Base-by-base conservation (phyloP, 331 rosid species). In the Malus hybrid region DNA sequence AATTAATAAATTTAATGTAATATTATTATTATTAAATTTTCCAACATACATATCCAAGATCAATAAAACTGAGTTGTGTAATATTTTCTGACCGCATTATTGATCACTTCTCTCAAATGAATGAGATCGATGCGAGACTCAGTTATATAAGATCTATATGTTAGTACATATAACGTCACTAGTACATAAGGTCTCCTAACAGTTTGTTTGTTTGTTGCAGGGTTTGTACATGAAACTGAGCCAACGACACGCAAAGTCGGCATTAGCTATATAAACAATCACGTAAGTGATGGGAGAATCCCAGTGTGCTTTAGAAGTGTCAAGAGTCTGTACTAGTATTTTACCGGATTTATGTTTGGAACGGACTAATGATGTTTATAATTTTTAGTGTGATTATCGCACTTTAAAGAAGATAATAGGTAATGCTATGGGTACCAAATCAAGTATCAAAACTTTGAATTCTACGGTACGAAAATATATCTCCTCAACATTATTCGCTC, bases 171-270 rank as follows among this genome's bases (percentile, higher is more conserved):
- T n/a, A 34, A 36, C 39, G 11, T 10, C 15, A 34, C 4, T 33
- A 33, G 36, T 11, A 46, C 62, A 13, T 32, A 39, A 31, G 72
- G 78, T 54, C 28, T 34, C 24, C 76, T 82, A 77, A 88, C 65
- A 55, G 22, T 73, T 28, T 54, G 73, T 75, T 48, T 80, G 29
- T 78, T 61, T 76, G 75, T 79, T 90, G 87, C 97, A 89, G 99
- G 97, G 97, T 64, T 83, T 94, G 93, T 94, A 87, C 88, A 91
- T 94, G 99, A 94, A 87, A 80, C 81, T 94, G 75, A 92, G 96
- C 79, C 82, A 24, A 36, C 82, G 97, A 80, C 80, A 76, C 84
- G 77, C 76, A 73, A 80, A 83, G 76, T 71, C 79, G 1, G 73
- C 83, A 62, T 70, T 68, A 24, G 48, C 11, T 65, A 32, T 10